Evolutionary conservation across 2,329 filamentous ascomycete genomes (phyloP), one percentile per base, ranked within the genome.

Genomic region (Bertia moriformis): DNA sequence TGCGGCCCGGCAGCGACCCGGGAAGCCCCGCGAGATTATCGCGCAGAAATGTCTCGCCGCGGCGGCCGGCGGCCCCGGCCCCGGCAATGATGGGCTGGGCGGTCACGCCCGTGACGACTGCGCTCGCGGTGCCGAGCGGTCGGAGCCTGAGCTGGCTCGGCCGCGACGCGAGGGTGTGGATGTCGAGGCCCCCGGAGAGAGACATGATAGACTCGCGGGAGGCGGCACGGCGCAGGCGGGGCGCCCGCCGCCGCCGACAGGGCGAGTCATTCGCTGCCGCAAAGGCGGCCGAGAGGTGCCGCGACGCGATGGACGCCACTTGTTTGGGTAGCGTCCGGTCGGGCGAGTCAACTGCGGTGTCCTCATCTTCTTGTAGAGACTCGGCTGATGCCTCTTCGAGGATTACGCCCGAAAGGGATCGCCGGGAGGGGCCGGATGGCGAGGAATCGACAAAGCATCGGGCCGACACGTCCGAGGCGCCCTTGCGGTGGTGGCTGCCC

Each of bases 181-280:
- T 93, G 52, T 95, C 89, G 55, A 94, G 79, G 2, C 87, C 87
- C 3, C 86, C 87, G 0, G 79, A 75, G 2, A 94, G 71, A 0
- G 88, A 95, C 47, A 95, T 72, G 44, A 95, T 78, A 14, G 85
- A 93, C 54, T 95, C 88, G 48, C 93, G 86, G 1, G 88, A 94
- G 2, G 76, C 54, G 2, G 76, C 69, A 20, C 81, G 78, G 30
- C 74, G 81, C 3, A 88, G 57, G 2, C 58, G 56, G 39, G 60
- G 62, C 41, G 7, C 55, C 57, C 47, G 61, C n/a, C n/a, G n/a
- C n/a, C n/a, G n/a, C n/a, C n/a, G n/a, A n/a, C n/a, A n/a, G n/a
- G n/a, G 59, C 47, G 50, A 56, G 45, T 45, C 55, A 39, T 57
- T 58, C 36, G 55, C 56, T 45, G 51, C 51, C n/a, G n/a, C n/a